A percentile compares a stretch with the other conserved stretches of the same genome.
Evolutionary conservation across 495 filamentous ascomycete species (phyloP).

Genomic region (Filosporella fistucella): DNA sequence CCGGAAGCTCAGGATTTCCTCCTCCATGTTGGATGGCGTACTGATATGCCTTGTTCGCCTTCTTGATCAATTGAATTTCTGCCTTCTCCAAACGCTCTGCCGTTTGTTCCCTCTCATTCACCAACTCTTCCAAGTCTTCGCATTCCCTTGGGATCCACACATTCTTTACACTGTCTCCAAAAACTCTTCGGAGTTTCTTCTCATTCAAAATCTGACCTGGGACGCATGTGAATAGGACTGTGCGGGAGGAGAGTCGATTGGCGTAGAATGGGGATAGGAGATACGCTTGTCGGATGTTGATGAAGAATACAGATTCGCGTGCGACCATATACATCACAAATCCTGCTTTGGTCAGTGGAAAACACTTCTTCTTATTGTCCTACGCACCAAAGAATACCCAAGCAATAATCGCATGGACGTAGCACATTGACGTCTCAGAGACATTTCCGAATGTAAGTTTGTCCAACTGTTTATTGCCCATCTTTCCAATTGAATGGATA

Average conservation of each 20-base stretch:
- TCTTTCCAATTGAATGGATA: slow-evolving; percentile 76
- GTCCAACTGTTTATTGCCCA: slow-evolving; percentile 62
- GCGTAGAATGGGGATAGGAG: slow-evolving; percentile 82
- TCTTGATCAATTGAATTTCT: slow-evolving; percentile 78
- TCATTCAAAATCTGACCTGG: slow-evolving; percentile 69
- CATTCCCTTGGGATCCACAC: slow-evolving; percentile 85
- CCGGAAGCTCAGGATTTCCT: neutral
- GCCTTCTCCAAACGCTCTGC: slow-evolving; percentile 85
- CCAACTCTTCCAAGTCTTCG: slow-evolving; percentile 75
- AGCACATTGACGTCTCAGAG: slow-evolving; percentile 52
- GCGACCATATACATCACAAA: slow-evolving; percentile 89
- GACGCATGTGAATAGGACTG: slow-evolving; percentile 87
- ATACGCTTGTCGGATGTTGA: slow-evolving; percentile 94
- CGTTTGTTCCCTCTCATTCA: slow-evolving; percentile 77
- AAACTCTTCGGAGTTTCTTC: slow-evolving; percentile 71
- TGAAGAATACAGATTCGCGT: slow-evolving; percentile 87
- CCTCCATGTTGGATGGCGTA: slow-evolving; percentile 61
- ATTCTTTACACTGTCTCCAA: slow-evolving; percentile 75
- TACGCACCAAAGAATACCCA: slow-evolving; percentile 69
- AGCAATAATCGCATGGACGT: slow-evolving; percentile 69
- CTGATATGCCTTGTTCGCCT: slow-evolving; percentile 70
- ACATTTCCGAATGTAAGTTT: slow-evolving; percentile 77
- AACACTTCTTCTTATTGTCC: neutral
- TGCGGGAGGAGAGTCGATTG: slow-evolving; percentile 85
- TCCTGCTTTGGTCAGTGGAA: slow-evolving; percentile 31